phyloP scores from a whole-genome alignment of 2,329 filamentous ascomycete genomes.

The Tolypocladium ophioglossoides region DNA sequence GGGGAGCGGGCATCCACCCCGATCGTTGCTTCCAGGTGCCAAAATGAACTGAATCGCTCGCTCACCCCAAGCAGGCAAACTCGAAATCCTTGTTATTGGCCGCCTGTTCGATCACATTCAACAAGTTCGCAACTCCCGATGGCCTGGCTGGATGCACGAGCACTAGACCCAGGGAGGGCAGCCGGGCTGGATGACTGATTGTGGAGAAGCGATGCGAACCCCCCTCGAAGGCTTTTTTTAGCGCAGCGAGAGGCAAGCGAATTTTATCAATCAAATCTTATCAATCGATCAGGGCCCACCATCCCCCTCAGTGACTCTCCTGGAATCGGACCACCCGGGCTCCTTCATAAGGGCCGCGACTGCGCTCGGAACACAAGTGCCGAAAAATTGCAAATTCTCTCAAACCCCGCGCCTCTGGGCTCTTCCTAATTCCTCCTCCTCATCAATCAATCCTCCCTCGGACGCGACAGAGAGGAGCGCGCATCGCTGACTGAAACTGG shows the following conservation, averaged over 20 bases:
- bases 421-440: neutral
- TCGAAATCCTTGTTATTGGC: neutral
- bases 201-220: neutral
- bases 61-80: neutral
- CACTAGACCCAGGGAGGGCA: neutral
- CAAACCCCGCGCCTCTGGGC: neutral
- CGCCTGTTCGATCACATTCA: neutral
- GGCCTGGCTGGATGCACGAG: neutral
- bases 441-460: neutral
- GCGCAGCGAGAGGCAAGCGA: slow-evolving; percentile 3
- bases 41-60: neutral
- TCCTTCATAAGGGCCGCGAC: slow-evolving; percentile 3
- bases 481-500: neutral
- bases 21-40: neutral
- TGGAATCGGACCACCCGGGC: slow-evolving; percentile 19
- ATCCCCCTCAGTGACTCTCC: slow-evolving; percentile 16
- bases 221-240: neutral
- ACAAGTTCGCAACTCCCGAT: neutral
- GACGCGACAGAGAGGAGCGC: neutral
- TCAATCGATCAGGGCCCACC: slow-evolving; percentile 31
- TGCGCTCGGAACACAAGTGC: slow-evolving; percentile 1
- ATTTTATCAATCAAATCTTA: slow-evolving; percentile 38
- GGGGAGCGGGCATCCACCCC: no score
- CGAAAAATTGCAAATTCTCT: neutral
- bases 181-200: neutral